Conservation (phyloP, 805 yeast species). For the Kodamaea nitidulidarum region DNA sequence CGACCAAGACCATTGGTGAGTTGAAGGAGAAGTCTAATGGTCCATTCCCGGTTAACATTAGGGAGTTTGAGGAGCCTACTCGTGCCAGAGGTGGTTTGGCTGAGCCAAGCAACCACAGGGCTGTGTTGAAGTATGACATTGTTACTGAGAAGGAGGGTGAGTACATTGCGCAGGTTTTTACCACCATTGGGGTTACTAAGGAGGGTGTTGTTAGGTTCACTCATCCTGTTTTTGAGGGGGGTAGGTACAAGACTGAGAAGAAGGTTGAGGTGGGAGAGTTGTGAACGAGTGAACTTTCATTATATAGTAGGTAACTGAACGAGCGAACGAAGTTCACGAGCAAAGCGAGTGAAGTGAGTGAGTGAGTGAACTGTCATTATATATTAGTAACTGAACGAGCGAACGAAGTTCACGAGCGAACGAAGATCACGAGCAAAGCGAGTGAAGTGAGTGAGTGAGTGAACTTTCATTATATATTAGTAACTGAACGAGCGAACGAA, state of each 20-base stretch:
- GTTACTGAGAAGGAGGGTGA: constrained; percentile 64
- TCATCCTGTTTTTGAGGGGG: constrained; percentile 47
- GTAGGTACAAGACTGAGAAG: constrained; percentile 49
- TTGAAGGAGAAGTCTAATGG: constrained; percentile 61
- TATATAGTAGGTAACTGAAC: too few relatives aligned
- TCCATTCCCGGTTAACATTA: constrained; percentile 63
- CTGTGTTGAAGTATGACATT: constrained; percentile 65
- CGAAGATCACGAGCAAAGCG: too few relatives aligned
- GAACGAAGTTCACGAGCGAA: too few relatives aligned
- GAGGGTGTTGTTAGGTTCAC: constrained; percentile 67
- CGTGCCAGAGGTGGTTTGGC: constrained; percentile 70
- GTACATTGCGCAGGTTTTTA: constrained; percentile 64
- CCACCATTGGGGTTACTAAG: constrained; percentile 72
- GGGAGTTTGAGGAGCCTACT: constrained; percentile 63
- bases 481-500: too few relatives aligned
- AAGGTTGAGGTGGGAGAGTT: not conserved
- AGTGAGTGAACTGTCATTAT: too few relatives aligned
- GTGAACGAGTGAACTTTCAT: not conserved
- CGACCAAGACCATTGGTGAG: constrained; percentile 63
- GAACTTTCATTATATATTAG: too few relatives aligned
- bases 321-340: too few relatives aligned
- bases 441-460: too few relatives aligned
- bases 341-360: too few relatives aligned
- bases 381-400: too few relatives aligned
- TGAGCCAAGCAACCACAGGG: constrained; percentile 66